Conservation (phyloP, 176 grass and related monocot species). For the Musa beccarii region DNA sequence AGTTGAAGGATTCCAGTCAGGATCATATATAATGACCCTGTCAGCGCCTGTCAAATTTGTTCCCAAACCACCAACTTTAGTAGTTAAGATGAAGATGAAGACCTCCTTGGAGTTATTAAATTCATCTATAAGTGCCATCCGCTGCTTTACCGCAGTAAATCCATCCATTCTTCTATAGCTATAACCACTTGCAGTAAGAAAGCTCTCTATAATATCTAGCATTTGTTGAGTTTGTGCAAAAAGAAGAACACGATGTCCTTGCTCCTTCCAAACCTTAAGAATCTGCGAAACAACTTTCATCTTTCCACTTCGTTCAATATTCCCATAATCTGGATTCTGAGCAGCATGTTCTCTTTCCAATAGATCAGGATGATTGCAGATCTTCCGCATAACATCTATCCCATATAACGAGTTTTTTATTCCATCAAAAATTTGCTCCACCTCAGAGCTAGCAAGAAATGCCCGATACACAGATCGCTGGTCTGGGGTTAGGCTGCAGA, state of each 20-base stretch:
- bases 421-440: slow-evolving; percentile 94
- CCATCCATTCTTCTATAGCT: slow-evolving; percentile 89
- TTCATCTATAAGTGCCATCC: slow-evolving; percentile 89
- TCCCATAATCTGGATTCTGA: slow-evolving; percentile 82
- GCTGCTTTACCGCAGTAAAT: slow-evolving; percentile 78
- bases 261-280: slow-evolving; percentile 81
- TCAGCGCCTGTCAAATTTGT: slow-evolving; percentile 85
- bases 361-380: slow-evolving; percentile 92
- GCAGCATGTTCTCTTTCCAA: slow-evolving; percentile 77
- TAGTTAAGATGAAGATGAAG: slow-evolving; percentile 85
- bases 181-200: slow-evolving; percentile 42
- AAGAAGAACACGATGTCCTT: slow-evolving; percentile 79
- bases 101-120: slow-evolving; percentile 78
- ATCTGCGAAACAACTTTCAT: slow-evolving; percentile 88
- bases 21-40: slow-evolving; percentile 83
- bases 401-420: slow-evolving; percentile 78
- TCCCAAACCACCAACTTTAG: slow-evolving; percentile 91
- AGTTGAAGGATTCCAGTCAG: slow-evolving; percentile 97
- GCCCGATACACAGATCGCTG: slow-evolving; percentile 61
- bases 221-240: slow-evolving; percentile 91
- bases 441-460: slow-evolving; percentile 92
- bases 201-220: slow-evolving; percentile 87
- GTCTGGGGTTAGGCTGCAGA: slow-evolving; percentile 68
- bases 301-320: slow-evolving; percentile 74
- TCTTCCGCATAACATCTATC: slow-evolving; percentile 86